Evolutionary conservation across 2,329 filamentous ascomycete genomes (phyloP), one percentile per base, ranked within the genome.

Genomic region (Aspergillus arachidicola): DNA sequence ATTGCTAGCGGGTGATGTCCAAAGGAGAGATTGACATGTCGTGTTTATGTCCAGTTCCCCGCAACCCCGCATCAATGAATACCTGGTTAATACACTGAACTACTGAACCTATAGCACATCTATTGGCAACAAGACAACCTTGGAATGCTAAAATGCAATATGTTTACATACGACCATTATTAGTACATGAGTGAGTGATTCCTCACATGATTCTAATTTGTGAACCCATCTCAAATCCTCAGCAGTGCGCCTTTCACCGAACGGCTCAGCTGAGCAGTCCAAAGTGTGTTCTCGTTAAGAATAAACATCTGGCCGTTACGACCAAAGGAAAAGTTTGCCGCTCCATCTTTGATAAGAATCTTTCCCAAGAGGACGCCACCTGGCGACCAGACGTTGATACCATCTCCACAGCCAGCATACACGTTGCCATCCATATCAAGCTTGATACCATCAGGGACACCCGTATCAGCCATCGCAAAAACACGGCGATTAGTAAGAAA

Each of bases 371-470:
- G 68, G 3, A 71, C 78, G 0, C 85, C 85, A 0, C 78, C 78
- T 0, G 79, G 71, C 61, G 78, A 81, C 83, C 84, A 88, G 10
- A 87, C 79, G 62, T 86, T 80, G 23, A 87, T 75, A 0, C 85
- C 85, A 68, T 87, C 85, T 0, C 82, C 83, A 63, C 83, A 85
- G 0, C 82, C 84, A 30, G 81, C 79, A 73, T 85, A 87, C 1
- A 87, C 82, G 69, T 87, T 87, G 2, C 85, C 85, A 3, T 81
- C 67, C 1, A 77, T 78, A 67, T 87, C 85, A 46, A 81, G 80
- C 65, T 85, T 84, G 64, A 86, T 75, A 10, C 76, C 77, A 59
- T 78, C 76, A 0, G 85, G 84, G 6, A 82, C 76, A 0, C 84
- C 84, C 0, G 73, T 73, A 38, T 80, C 77, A 0, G 81, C 79